These are phyloP conservation scores for Fallopia convolvulus DNA, from an alignment of 148 eudicot genomes.

Conservation along the genomic window DNA sequence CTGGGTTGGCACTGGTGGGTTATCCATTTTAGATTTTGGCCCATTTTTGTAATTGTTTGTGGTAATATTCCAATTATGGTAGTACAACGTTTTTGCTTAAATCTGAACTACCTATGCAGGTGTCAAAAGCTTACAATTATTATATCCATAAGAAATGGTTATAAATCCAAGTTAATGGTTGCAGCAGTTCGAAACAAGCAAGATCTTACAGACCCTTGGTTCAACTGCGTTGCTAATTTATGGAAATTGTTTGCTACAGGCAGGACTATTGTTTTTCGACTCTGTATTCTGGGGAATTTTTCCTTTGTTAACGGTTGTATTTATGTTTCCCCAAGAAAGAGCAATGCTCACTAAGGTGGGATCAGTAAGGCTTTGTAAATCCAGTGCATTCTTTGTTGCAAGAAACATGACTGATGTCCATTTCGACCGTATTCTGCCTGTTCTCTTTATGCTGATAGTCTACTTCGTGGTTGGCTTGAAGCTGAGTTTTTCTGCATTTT, in stretches of 20 bases:
- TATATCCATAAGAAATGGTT: constrained; percentile 84
- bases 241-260: constrained; percentile 9
- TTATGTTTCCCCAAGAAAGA: constrained; percentile 24
- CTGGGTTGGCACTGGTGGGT: constrained; percentile 95
- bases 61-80: neutral
- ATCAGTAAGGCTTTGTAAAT: constrained; percentile 18
- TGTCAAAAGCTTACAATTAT: constrained; percentile 86
- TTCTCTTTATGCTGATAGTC: constrained; percentile 19
- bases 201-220: constrained; percentile 47
- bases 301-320: constrained; percentile 17
- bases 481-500: constrained; percentile 17
- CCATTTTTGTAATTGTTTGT: neutral
- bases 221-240: neutral
- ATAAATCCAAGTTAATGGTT: constrained; percentile 89
- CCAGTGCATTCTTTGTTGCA: constrained; percentile 22
- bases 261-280: constrained; percentile 22
- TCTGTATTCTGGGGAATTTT: constrained; percentile 21
- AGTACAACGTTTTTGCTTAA: neutral
- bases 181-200: constrained; percentile 95
- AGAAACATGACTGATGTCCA: constrained; percentile 18
- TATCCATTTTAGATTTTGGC: neutral
- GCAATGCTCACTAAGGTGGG: constrained; percentile 20
- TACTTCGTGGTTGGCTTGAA: constrained; percentile 22
- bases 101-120: constrained; percentile 24
- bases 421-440: constrained; percentile 15